Evolutionary conservation across 306 rosid species (phyloP).

Genomic region (Echinosophora koreensis): DNA sequence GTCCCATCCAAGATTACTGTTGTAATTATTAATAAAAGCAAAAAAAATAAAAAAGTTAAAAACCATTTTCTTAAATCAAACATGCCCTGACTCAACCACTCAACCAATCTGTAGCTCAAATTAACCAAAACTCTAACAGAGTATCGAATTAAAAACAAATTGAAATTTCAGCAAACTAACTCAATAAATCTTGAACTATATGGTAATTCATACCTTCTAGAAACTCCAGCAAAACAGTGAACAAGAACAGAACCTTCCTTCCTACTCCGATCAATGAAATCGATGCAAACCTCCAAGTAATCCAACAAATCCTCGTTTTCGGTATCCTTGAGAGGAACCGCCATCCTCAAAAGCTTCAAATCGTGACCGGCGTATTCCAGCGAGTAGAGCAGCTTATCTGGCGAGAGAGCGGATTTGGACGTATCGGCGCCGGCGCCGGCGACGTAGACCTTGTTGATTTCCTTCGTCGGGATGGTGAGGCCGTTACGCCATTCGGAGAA

Average conservation of each 20-base stretch:
- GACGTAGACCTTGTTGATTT: constrained; percentile 66
- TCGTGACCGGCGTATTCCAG: constrained; percentile 86
- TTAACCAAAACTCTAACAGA: too few species aligned
- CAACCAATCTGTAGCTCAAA: too few species aligned
- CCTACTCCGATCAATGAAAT: constrained; percentile 77
- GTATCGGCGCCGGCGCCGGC: constrained; percentile 45
- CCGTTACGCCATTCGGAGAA: constrained; percentile 79
- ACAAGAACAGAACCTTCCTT: constrained; percentile 89
- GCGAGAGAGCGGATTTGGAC: constrained; percentile 57
- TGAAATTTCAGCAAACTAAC: too few species aligned
- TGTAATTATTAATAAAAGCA: too few species aligned
- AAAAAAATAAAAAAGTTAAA: too few species aligned
- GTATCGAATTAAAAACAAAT: too few species aligned
- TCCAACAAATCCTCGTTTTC: constrained; percentile 85
- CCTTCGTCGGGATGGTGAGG: constrained; percentile 67
- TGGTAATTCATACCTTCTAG: constrained; percentile 49
- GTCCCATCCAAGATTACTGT: too few species aligned
- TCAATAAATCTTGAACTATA: too few species aligned
- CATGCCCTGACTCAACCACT: too few species aligned
- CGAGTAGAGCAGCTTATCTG: constrained; percentile 70
- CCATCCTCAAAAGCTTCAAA: constrained; percentile 85
- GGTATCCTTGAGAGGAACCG: constrained; percentile 83
- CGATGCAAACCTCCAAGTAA: constrained; percentile 80
- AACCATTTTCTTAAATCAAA: too few species aligned
- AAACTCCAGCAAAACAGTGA: constrained; percentile 98